phyloP scores from a whole-genome alignment of 2,329 filamentous ascomycete genomes.

The Cercospora nicotianae region DNA sequence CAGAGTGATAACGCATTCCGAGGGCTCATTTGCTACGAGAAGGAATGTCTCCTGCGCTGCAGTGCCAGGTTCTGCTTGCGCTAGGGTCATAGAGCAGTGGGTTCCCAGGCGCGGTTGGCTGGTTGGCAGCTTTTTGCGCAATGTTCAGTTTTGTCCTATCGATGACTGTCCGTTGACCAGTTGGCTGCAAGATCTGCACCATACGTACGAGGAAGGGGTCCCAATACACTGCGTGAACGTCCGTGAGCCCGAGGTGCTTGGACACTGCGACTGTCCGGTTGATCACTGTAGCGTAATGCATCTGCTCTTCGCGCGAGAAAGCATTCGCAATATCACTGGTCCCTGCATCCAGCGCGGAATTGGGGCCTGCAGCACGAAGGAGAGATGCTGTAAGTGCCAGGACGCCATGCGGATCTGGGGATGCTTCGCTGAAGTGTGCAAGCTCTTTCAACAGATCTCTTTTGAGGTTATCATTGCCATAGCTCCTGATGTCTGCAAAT shows the following conservation, averaged over 20 bases:
- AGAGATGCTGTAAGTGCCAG: slow-evolving; percentile 82
- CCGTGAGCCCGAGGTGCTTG: slow-evolving; percentile 67
- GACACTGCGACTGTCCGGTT: slow-evolving; percentile 78
- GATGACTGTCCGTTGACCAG: slow-evolving; percentile 24
- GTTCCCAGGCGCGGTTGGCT: slow-evolving; percentile 49
- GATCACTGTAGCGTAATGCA: slow-evolving; percentile 80
- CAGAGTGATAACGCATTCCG: slow-evolving; percentile 76
- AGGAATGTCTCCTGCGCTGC: slow-evolving; percentile 59
- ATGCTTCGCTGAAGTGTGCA: slow-evolving; percentile 88
- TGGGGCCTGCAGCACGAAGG: slow-evolving; percentile 74
- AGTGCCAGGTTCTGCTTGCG: slow-evolving; percentile 61
- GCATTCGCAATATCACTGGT: slow-evolving; percentile 12
- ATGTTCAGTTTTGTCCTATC: slow-evolving; percentile 26
- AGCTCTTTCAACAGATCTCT: slow-evolving; percentile 85
- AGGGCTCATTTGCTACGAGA: slow-evolving; percentile 75
- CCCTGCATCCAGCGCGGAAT: slow-evolving; percentile 32
- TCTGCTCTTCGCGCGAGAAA: slow-evolving; percentile 69
- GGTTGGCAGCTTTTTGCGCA: slow-evolving; percentile 15
- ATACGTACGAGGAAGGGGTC: slow-evolving; percentile 89
- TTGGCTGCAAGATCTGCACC: slow-evolving; percentile 63
- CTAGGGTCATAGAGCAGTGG: slow-evolving; percentile 98
- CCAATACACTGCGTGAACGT: slow-evolving; percentile 85
- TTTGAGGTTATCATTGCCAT: slow-evolving; percentile 78
- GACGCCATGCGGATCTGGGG: slow-evolving; percentile 90
- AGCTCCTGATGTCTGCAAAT: slow-evolving; percentile 42